phyloP scores from a whole-genome alignment of 805 yeast genomes.

The Wickerhamiella cacticola region DNA sequence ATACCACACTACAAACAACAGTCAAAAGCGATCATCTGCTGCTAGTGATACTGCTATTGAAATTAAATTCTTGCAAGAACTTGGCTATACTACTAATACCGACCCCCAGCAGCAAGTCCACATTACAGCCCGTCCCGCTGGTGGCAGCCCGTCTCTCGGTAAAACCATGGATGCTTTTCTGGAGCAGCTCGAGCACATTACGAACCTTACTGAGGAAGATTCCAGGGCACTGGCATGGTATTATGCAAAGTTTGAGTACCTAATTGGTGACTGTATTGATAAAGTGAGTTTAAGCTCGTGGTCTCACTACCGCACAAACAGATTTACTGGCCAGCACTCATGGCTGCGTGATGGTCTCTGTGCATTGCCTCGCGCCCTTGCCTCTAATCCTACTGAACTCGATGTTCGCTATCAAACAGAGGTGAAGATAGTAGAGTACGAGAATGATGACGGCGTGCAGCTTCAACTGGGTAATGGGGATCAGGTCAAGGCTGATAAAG shows the following conservation, averaged over 20 bases:
- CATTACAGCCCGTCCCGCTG: constrained; percentile 29
- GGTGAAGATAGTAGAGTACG: constrained; percentile 31
- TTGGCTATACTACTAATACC: constrained; percentile 22
- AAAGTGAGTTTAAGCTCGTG: constrained; percentile 30
- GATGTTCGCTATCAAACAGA: constrained; percentile 33
- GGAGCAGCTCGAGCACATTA: constrained; percentile 25
- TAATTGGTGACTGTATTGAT: constrained; percentile 28
- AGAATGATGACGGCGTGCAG: constrained; percentile 25
- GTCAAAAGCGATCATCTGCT: neutral
- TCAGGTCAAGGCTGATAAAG: constrained; percentile 32
- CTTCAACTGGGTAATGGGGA: constrained; percentile 32
- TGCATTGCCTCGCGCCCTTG: constrained; percentile 30
- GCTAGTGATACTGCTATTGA: constrained; percentile 21
- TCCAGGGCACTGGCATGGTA: constrained; percentile 32
- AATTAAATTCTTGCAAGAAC: constrained; percentile 23
- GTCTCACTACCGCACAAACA: constrained; percentile 34
- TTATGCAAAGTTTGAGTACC: constrained; percentile 32
- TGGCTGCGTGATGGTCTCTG: constrained; percentile 31
- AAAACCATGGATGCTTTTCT: constrained; percentile 29
- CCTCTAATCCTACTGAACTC: constrained; percentile 29
- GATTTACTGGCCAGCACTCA: constrained; percentile 32
- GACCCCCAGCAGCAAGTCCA: constrained; percentile 16
- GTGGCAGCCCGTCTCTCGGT: constrained; percentile 30
- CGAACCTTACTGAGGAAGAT: constrained; percentile 29
- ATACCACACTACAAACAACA: constrained; percentile 22